Evolutionary conservation across 192 early-diverging fungal genomes (phyloP).

Genomic region (Diversispora epigaea): DNA sequence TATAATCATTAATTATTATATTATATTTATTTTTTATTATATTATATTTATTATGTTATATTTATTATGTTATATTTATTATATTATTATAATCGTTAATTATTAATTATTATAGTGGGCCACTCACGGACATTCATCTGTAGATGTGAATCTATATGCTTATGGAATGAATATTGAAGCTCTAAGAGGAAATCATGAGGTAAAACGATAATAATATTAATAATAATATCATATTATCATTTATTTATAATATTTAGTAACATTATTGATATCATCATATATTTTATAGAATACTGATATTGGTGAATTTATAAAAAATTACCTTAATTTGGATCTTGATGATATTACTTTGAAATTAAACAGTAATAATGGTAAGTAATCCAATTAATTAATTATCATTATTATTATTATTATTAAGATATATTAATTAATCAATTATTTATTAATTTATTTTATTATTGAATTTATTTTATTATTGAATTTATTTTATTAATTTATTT

Average conservation of each 20-base stretch:
- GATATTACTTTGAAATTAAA: constrained; percentile 47
- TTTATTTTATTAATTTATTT: neutral
- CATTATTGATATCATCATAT: no score
- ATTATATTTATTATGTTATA: neutral
- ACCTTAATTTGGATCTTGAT: constrained; percentile 53
- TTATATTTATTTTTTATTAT: no score
- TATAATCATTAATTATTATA: constrained; percentile 26
- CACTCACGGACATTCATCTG: constrained; percentile 90
- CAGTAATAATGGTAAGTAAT: constrained; percentile 3
- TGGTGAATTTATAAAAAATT: constrained; percentile 54
- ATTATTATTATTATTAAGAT: neutral
- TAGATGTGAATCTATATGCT: constrained; percentile 87
- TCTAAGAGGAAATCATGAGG: constrained; percentile 63
- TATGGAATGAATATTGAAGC: constrained; percentile 43
- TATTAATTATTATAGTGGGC: constrained; percentile 56
- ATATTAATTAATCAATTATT: neutral
- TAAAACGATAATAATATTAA: neutral
- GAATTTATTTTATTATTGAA: no score
- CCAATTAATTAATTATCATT: neutral
- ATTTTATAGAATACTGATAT: constrained; percentile 57
- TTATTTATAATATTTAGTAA: neutral
- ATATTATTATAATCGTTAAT: constrained; percentile 26
- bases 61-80: constrained; percentile 12
- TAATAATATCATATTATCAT: neutral
- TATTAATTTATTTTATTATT: neutral